Base-by-base conservation (phyloP, 176 grass and related monocot genomes). In the Rhynchospora pubera region DNA sequence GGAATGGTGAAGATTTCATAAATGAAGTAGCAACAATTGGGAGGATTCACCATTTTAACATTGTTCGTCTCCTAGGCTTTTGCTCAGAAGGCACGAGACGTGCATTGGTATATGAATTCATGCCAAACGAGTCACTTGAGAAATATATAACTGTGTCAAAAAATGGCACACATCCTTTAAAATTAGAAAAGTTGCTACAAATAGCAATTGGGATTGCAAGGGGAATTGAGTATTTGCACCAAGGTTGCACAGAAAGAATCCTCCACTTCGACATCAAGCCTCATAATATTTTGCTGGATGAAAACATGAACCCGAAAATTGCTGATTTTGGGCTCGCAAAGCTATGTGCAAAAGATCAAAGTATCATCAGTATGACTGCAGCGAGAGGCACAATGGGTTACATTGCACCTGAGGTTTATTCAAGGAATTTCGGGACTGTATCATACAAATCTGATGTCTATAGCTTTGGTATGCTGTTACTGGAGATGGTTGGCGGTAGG, bases 1-100 rank as follows among this genome's bases (percentile, higher is more conserved):
- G 69, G 6, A 80, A 85, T 0, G 90, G 90, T 55, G 66, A 84
- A 24, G 93, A 95, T 15, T 95, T 95, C 84, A 92, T 95, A 62
- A 95, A 90, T n/a, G 90, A 95, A 65, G 88, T 95, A 0, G 90
- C 93, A 57, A 95, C 93, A 50, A 87, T 95, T 0, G 93, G 93
- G 56, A 21, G 13, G 15, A 95, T 92, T n/a, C 90, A 92, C 67
- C 90, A 95, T 81, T 50, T 84, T 61, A 94, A 94, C 30, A 80
- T 93, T 0, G 88, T 93, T 32, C 84, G 70, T 11, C 91, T 93
- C 77, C 11, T 93, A 0, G 91, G 88, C 1, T 93, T 90, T 72
- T 93, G 84, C 62, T 93, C 88, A 0, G 91, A 93, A 66, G 82
- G 86, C 30, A 62, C 83, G 10, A 84, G 88, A 0, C 84, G 32